Conservation (phyloP, 1,284 basidiomycete species). For the Schizopora paradoxa region DNA sequence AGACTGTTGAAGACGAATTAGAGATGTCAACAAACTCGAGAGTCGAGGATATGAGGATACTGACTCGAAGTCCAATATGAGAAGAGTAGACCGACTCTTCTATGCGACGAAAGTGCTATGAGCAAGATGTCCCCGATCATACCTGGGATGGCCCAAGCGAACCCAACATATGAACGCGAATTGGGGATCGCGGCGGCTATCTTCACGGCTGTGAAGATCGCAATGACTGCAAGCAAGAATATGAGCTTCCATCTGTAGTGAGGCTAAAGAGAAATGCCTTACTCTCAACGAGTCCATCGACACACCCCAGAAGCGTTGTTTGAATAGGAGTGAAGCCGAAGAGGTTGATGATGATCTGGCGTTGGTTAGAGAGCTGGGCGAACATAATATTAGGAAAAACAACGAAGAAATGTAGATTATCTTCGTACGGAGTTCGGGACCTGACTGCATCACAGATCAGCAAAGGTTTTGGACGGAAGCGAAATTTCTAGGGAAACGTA, state of each 20-base stretch:
- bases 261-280: not conserved
- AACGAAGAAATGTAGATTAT: no score
- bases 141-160: conserved; percentile 31
- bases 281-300: conserved; percentile 22
- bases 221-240: conserved; percentile 19
- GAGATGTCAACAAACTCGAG: not conserved
- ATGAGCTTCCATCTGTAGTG: not conserved
- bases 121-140: conserved; percentile 30
- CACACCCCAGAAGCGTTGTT: conserved; percentile 23
- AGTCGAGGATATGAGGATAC: not conserved
- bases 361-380: conserved; percentile 28
- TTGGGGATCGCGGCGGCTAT: conserved; percentile 17
- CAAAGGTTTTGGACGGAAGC: not conserved
- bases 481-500: conserved; percentile 6
- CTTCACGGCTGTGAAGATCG: conserved; percentile 21
- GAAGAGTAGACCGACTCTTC: conserved; percentile 27
- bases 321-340: conserved; percentile 22
- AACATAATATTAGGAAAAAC: not conserved
- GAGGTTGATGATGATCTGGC: conserved; percentile 30
- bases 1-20: conserved; percentile 18
- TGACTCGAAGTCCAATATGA: conserved; percentile 28
- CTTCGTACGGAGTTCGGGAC: conserved; percentile 29
- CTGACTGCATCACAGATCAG: conserved; percentile 20
- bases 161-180: conserved; percentile 25
- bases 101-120: conserved; percentile 27